Evolutionary conservation across 352 stramenopile species (phyloP).

Genomic region (Globisporangium nunn): DNA sequence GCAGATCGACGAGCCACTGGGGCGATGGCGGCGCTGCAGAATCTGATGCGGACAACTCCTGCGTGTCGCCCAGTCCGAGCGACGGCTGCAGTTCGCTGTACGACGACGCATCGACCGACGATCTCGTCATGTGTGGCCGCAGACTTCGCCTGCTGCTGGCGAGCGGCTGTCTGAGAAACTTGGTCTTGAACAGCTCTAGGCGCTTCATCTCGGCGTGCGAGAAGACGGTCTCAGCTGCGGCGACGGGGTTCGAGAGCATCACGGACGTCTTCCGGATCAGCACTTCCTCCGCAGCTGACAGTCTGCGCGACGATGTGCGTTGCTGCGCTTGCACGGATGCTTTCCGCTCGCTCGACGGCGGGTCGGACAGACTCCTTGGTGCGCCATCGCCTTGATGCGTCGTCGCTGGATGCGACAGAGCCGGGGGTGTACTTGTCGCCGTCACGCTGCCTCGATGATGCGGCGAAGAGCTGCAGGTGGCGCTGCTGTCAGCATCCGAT

Average conservation of each 20-base stretch:
- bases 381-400: no score
- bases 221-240: conserved; percentile 29
- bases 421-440: no score
- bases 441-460: no score
- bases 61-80: conserved; percentile 4
- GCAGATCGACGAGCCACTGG: conserved; percentile 20
- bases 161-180: conserved; percentile 24
- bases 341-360: no score
- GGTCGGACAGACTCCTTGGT: no score
- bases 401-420: no score
- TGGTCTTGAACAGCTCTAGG: conserved; percentile 33
- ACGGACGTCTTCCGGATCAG: conserved; percentile 43
- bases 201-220: conserved; percentile 32
- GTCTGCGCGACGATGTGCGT: conserved; percentile 4
- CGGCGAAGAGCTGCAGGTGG: no score
- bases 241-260: conserved; percentile 35
- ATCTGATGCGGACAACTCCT: neutral
- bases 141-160: conserved; percentile 4
- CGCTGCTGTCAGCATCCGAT: no score
- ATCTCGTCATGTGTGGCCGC: conserved; percentile 3
- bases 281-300: conserved; percentile 35
- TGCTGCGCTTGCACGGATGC: neutral
- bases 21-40: conserved; percentile 6
- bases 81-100: conserved; percentile 9
- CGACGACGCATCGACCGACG: conserved; percentile 9